Percentiles rank a stretch among this genome's conserved stretches.
Conservation (phyloP, 805 yeast genomes). For the Grigorovia jiainica region DNA sequence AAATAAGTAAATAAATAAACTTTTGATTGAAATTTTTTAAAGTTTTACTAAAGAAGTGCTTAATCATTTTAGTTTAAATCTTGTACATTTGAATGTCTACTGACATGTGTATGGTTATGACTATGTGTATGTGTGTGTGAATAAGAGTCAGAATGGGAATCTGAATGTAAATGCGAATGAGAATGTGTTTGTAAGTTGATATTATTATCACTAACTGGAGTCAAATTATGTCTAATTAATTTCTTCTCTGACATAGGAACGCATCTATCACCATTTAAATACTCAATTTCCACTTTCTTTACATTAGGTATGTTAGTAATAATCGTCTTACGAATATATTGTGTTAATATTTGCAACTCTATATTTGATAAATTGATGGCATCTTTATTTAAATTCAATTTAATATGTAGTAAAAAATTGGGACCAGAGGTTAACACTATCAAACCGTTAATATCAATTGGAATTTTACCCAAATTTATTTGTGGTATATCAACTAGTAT, state of each 20-base stretch:
- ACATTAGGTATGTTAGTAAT: constrained; percentile 33
- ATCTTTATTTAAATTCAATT: constrained; percentile 17
- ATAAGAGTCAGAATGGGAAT: constrained; percentile 3
- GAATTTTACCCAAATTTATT: constrained; percentile 26
- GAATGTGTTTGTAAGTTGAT: neutral
- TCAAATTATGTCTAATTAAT: neutral
- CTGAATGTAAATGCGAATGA: neutral
- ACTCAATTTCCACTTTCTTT: constrained; percentile 34
- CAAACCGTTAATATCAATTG: constrained; percentile 32
- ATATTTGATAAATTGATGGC: neutral
- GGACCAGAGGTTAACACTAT: constrained; percentile 49
- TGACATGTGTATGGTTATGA: constrained; percentile 16
- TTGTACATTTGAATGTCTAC: constrained; percentile 1
- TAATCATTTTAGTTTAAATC: too few species aligned
- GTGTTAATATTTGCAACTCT: constrained; percentile 32
- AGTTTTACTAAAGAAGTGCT: too few species aligned
- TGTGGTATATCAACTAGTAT: constrained; percentile 24
- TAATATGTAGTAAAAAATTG: constrained; percentile 31
- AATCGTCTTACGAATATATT: constrained; percentile 26
- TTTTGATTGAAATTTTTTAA: too few species aligned
- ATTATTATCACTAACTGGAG: neutral
- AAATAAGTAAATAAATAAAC: too few species aligned
- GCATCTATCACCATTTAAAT: constrained; percentile 1
- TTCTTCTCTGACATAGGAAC: neutral
- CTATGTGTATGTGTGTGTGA: constrained; percentile 9